Evolutionary conservation across 2,329 filamentous ascomycete genomes (phyloP).

Genomic region (Chaetomiaceae sp.): DNA sequence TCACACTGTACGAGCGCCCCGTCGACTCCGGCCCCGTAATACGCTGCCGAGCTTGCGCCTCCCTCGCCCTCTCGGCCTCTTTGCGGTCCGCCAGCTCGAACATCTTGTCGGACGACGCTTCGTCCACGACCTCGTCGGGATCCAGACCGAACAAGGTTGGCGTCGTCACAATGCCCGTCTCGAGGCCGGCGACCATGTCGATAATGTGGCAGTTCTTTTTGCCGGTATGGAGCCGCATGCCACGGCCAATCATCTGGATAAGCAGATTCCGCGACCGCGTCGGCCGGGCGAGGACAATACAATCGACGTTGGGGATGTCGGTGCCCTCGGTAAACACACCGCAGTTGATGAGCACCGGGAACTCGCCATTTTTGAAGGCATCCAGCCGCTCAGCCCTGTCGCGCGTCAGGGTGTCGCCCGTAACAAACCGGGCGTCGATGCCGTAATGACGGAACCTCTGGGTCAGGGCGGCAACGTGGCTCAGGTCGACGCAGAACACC

Average conservation of each 20-base stretch:
- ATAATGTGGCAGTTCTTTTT: conserved; percentile 93
- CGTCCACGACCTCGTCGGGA: conserved; percentile 68
- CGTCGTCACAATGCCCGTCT: conserved; percentile 80
- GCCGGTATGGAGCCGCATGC: conserved; percentile 74
- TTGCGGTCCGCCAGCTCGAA: conserved; percentile 47
- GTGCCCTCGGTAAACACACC: conserved; percentile 97
- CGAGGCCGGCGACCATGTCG: conserved; percentile 86
- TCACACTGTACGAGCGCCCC: conserved; percentile 46
- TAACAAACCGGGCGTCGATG: conserved; percentile 82
- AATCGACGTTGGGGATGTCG: conserved; percentile 96
- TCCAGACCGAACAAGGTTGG: conserved; percentile 92
- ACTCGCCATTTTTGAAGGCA: conserved; percentile 70
- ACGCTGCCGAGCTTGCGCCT: conserved; percentile 16
- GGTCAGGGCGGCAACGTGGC: conserved; percentile 73
- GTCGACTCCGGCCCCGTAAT: background rate
- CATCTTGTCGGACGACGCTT: conserved; percentile 61
- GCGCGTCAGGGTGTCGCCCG: conserved; percentile 68
- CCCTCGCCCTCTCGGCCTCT: conserved; percentile 39
- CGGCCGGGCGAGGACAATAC: conserved; percentile 79
- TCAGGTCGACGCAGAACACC: conserved; percentile 89
- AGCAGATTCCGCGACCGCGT: conserved; percentile 91
- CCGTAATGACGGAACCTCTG: conserved; percentile 71
- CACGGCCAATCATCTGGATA: conserved; percentile 95
- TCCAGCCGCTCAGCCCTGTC: conserved; percentile 67
- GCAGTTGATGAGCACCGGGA: conserved; percentile 87